A percentile compares a stretch with the other conserved stretches of the same genome.
phyloP scores from a whole-genome alignment of 139 green algal species.

The Edaphochlamys debaryana region DNA sequence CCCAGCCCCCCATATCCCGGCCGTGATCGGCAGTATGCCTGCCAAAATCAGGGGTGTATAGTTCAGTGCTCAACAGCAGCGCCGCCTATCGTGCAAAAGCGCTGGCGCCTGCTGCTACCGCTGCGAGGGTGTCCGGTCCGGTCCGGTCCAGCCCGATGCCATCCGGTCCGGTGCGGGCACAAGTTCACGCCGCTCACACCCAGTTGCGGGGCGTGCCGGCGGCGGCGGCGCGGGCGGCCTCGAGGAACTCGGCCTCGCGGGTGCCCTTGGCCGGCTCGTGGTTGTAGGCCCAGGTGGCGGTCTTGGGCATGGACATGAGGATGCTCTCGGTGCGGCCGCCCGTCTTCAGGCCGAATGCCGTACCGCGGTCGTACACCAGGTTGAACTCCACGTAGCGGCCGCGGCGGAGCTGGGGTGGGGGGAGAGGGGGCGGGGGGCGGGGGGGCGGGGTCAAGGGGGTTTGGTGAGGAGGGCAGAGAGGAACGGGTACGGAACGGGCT shows the following conservation, averaged over 20 bases:
- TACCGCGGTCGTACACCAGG: conserved; percentile 97
- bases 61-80: too few species aligned
- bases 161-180: too few species aligned
- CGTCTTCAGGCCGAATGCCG: conserved; percentile 99
- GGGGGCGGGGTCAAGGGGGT: too few species aligned
- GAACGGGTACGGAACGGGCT: not conserved
- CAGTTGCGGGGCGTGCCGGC: conserved; percentile 85
- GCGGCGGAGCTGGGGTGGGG: conserved; percentile 62
- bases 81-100: too few species aligned
- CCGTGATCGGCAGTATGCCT: too few species aligned
- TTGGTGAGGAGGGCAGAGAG: not conserved
- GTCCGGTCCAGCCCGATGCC: too few species aligned
- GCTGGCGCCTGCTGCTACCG: not conserved
- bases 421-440: not conserved
- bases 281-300: conserved; percentile 90
- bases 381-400: conserved; percentile 99
- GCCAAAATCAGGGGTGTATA: too few species aligned
- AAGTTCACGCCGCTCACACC: conserved; percentile 76
- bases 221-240: conserved; percentile 76
- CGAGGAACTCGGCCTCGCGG: conserved; percentile 88
- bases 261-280: conserved; percentile 71
- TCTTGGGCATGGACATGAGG: conserved; percentile 90
- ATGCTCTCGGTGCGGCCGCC: conserved; percentile 97
- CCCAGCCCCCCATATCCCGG: too few species aligned
- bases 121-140: too few species aligned